Conservation (phyloP, 768 basidiomycete genomes). For the Suillus weaverae region DNA sequence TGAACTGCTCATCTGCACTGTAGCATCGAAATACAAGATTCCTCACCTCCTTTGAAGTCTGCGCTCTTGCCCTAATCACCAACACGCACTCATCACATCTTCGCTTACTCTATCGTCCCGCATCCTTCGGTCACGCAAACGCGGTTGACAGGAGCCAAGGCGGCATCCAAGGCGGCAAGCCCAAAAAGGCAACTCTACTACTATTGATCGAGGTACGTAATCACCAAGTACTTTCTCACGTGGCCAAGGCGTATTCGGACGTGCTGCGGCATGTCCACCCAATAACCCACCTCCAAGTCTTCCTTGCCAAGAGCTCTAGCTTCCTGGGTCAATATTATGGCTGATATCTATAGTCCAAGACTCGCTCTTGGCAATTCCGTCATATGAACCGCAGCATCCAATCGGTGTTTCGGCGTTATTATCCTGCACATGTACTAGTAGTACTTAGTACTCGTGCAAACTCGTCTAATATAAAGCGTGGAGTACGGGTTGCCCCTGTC, state of each 20-base stretch:
- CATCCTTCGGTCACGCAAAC: neutral
- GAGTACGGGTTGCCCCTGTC: neutral
- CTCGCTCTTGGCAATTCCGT: neutral
- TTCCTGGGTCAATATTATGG: neutral
- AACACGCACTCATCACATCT: too few species aligned
- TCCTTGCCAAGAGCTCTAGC: neutral
- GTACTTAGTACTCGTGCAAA: too few species aligned
- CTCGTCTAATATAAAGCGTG: neutral
- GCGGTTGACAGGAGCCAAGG: neutral
- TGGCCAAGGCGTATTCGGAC: too few species aligned
- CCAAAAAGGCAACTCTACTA: neutral
- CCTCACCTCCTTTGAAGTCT: too few species aligned
- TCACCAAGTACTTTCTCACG: neutral
- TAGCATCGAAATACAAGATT: too few species aligned
- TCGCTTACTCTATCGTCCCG: neutral
- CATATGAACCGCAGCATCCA: too few species aligned
- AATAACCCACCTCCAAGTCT: neutral
- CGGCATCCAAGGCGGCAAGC: neutral
- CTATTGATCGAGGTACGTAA: too few species aligned
- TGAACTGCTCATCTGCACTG: too few species aligned
- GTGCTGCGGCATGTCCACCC: too few species aligned
- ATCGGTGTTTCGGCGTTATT: neutral
- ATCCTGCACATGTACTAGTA: too few species aligned
- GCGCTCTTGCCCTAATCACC: too few species aligned
- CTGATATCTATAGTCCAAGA: neutral